A percentile compares a stretch with the other conserved stretches of the same genome.
Conservation (phyloP, 2,329 filamentous ascomycete genomes). For the Aspergillus sergii region DNA sequence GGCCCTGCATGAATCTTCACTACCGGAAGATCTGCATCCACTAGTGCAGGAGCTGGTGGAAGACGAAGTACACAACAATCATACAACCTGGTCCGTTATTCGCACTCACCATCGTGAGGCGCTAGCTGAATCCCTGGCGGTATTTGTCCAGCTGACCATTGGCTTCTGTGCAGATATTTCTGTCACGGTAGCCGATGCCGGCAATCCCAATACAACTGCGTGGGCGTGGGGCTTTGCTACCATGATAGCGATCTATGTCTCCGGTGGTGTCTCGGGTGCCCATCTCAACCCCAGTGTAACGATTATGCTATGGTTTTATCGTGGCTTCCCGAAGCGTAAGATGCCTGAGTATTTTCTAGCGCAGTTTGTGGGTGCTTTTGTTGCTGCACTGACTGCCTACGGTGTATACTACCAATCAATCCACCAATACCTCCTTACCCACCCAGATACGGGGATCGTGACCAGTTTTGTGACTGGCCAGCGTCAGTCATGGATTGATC, state of each 20-base stretch:
- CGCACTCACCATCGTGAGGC: slow-evolving; percentile 56
- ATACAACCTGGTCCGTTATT: slow-evolving; percentile 53
- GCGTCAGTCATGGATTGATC: slow-evolving; percentile 41
- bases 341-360: slow-evolving; percentile 54
- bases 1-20: slow-evolving; percentile 33
- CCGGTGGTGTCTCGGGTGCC: slow-evolving; percentile 51
- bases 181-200: slow-evolving; percentile 41
- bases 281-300: slow-evolving; percentile 51
- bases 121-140: slow-evolving; percentile 56
- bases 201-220: slow-evolving; percentile 48
- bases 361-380: slow-evolving; percentile 56
- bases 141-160: slow-evolving; percentile 45
- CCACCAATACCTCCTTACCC: slow-evolving; percentile 35
- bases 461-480: slow-evolving; percentile 50
- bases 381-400: slow-evolving; percentile 52
- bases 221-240: slow-evolving; percentile 58
- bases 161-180: slow-evolving; percentile 55
- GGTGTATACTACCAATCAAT: slow-evolving; percentile 43
- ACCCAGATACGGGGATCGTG: slow-evolving; percentile 32
- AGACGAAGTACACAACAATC: slow-evolving; percentile 54
- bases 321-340: slow-evolving; percentile 57
- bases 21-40: slow-evolving; percentile 48
- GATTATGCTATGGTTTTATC: slow-evolving; percentile 51
- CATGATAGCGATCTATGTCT: slow-evolving; percentile 55
- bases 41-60: slow-evolving; percentile 47